Evolutionary conservation across 768 basidiomycete species (phyloP), one percentile per base, ranked within the genome.

Genomic region (Pulveroboletus sp.): DNA sequence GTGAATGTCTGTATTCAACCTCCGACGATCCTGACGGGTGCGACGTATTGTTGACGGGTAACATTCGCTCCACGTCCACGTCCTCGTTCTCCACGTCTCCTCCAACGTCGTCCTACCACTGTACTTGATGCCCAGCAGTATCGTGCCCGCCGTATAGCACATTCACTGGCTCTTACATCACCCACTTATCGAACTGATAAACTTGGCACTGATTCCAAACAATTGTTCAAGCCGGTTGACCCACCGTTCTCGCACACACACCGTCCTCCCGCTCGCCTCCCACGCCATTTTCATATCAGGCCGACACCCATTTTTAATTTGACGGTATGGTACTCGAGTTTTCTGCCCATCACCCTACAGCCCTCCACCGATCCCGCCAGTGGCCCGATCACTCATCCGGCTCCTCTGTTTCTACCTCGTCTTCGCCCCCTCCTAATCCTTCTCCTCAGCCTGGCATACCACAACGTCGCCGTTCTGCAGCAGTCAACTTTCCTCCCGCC

Each of bases 391-490:
- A 57, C 42, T 36, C 52, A 8, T 43, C 57, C 33, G 37, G 38
- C 13, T 58, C 50, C 9, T 42, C 56, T n/a, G 50, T 65, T 33
- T 58, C 63, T 31, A 57, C 66, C 9, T 65, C 72, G 47, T 64
- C 72, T 45, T 62, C 74, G 40, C 53, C 69, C 24, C 54, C 58
- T 14, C 52, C 72, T 26, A 56, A 60, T 18, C 61, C 71, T 4
- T 54, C 75, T 54, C 45, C 49, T 26, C 66, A 61, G 48, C 66
- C 71, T 45, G 55, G 39, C 14, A 15, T 21, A 27, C 5, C 59
- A 2, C 76, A 78, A 53, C 81, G 85, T 48, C 82, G 87, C 46
- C 85, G 87, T 57, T 88, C 85, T 24, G 81, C 82, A 47, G 82
- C 78, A 49, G 77, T 80, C 11, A 76, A 80, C 59, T 71, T 74